These are phyloP conservation scores for Athelia sp. DNA, from an alignment of 1,284 basidiomycete genomes.

Conservation along the genomic window DNA sequence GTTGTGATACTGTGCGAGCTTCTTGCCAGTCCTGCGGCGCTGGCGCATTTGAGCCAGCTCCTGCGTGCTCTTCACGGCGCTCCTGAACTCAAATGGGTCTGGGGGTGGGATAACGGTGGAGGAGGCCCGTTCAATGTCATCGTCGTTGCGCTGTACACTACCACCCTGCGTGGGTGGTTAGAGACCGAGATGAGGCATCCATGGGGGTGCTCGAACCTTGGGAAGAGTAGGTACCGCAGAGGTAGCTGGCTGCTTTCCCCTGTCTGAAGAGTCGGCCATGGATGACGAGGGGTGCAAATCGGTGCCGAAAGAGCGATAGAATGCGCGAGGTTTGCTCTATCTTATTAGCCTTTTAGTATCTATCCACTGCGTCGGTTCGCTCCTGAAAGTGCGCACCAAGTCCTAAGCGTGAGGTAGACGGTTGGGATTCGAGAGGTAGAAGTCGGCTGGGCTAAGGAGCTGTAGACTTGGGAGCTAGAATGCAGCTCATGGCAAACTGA, in stretches of 20 bases:
- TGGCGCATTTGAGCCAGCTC: conserved; percentile 57
- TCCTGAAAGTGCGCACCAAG: no score
- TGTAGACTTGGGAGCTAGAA: no score
- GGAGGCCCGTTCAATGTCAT: conserved; percentile 42
- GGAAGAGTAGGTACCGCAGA: conserved; percentile 15
- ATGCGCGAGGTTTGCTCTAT: no score
- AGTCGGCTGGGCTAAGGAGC: no score
- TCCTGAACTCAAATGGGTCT: conserved; percentile 58
- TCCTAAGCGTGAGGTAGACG: no score
- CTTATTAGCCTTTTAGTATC: not conserved
- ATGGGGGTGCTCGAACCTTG: not conserved
- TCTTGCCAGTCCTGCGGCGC: conserved; percentile 51
- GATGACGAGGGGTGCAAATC: not conserved
- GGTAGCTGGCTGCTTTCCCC: conserved; percentile 19
- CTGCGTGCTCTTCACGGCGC: conserved; percentile 52
- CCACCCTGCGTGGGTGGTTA: not conserved
- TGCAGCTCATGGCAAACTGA: no score
- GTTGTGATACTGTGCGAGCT: conserved; percentile 68
- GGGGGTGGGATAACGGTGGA: conserved; percentile 20
- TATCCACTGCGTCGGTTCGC: no score
- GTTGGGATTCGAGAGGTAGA: no score
- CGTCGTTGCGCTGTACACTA: conserved; percentile 30
- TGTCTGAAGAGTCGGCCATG: not conserved
- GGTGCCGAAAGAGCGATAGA: no score
- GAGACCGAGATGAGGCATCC: not conserved